Percentiles rank a stretch among this genome's conserved stretches.
Conservation (phyloP, 768 basidiomycete species). For the Tricholoma flavovirens region DNA sequence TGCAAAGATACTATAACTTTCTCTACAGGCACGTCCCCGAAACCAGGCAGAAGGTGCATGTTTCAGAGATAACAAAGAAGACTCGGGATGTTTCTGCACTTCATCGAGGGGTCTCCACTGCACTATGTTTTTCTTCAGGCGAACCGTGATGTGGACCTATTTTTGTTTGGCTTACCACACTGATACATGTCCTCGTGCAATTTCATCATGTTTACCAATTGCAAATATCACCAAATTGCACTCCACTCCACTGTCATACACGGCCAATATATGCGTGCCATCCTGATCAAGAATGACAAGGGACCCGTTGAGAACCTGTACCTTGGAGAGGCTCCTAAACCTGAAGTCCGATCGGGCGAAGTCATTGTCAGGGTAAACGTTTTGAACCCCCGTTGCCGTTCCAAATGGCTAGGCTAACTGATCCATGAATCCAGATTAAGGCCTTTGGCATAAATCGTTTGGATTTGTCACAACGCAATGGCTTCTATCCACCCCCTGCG, state of each 20-base stretch:
- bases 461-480: constrained; percentile 73
- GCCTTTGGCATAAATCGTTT: constrained; percentile 88
- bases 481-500: constrained; percentile 73
- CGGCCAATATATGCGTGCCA: constrained; percentile 59
- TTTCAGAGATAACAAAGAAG: background rate
- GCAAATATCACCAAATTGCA: background rate
- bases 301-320: constrained; percentile 76
- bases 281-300: constrained; percentile 69
- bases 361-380: constrained; percentile 71
- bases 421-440: constrained; percentile 43
- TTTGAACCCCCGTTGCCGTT: background rate
- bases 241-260: too few species aligned
- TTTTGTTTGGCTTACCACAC: background rate
- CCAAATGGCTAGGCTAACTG: background rate
- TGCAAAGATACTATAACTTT: background rate
- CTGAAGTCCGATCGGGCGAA: constrained; percentile 48
- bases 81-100: background rate
- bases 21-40: background rate
- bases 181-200: too few species aligned
- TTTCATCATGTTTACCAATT: background rate
- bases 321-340: constrained; percentile 65
- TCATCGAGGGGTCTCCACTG: background rate
- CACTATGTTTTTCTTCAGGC: background rate
- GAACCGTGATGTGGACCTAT: background rate
- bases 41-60: background rate